Evolutionary conservation across 1,139 yeast species (phyloP), one percentile per base, ranked within the genome.

Genomic region (Yamadazyma jaroonii): DNA sequence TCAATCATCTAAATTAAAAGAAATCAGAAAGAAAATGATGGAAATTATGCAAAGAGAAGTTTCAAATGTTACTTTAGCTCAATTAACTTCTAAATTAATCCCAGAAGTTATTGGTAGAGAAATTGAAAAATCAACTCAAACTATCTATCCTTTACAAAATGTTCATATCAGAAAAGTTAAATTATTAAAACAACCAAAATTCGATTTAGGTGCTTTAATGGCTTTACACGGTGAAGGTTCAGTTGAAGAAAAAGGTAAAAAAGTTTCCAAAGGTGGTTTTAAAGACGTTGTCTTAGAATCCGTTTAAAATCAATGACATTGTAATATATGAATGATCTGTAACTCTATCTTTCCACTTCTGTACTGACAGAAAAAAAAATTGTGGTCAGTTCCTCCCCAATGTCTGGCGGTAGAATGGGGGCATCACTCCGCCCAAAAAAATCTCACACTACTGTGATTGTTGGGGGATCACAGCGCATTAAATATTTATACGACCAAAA

Each of bases 41-140:
- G 75, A 70, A 59, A 68, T 70, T 50, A 69, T 70, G 74, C 75
- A 69, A 60, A 68, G 74, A 66, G 76, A 70, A 61, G 76, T 68
- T 41, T 64, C 75, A 47, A 67, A 68, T 62, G 69, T 65, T 43
- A 70, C 76, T 41, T 68, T 70, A 57, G 70, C 76, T 48, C 76
- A 70, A 59, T 67, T 70, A 59, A 67, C 74, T 45, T 66, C 74
- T 47, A 71, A 71, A 61, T 70, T 71, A 62, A 71, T 71, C 46
- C 76, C 77, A 45, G 77, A 71, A 61, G 77, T 70, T 42, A 70
- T 71, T 55, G 74, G 75, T 52, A 73, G 77, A 60, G 77, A 71
- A 59, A 71, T 71, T 54, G 76, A 70, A 61, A 71, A 71, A 62
- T 66, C 75, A 38, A 71, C 77, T 44, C 74, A 68, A 59, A 57